Percentiles rank a stretch among this genome's conserved stretches.
Conservation (phyloP, 495 filamentous ascomycete genomes). For the Talaromyces stipitatus region DNA sequence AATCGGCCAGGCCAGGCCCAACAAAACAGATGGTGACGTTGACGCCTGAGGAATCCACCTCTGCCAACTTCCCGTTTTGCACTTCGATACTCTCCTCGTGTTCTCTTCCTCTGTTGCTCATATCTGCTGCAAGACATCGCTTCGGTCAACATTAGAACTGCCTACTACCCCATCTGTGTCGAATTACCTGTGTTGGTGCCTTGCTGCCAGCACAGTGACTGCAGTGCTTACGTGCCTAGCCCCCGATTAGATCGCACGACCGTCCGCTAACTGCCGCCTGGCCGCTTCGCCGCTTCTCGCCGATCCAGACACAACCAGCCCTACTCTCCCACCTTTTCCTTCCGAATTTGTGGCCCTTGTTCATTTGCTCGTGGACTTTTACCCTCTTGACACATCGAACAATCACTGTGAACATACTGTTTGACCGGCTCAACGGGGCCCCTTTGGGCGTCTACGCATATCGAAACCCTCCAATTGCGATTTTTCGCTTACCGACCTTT, state of each 20-base stretch:
- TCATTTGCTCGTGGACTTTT: neutral
- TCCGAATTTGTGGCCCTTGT: neutral
- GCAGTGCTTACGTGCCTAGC: neutral
- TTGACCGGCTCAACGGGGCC: neutral
- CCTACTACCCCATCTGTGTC: too few relatives aligned
- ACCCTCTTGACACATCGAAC: neutral
- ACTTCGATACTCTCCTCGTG: neutral
- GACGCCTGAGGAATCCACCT: neutral
- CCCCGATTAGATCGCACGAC: conserved; percentile 2
- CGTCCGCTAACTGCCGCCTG: neutral
- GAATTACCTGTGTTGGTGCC: neutral
- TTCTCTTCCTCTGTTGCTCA: neutral
- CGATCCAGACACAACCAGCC: conserved; percentile 4
- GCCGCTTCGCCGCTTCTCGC: neutral
- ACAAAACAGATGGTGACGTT: conserved; percentile 1
- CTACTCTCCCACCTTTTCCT: neutral
- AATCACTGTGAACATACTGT: neutral
- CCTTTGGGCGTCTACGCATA: conserved; percentile 2
- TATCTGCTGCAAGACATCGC: neutral
- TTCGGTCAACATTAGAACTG: neutral
- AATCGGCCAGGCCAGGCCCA: neutral
- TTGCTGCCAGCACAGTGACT: neutral
- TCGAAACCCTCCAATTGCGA: neutral
- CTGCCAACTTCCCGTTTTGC: neutral
- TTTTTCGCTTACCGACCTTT: neutral